Conservation (phyloP, 2,329 filamentous ascomycete genomes). For the Colletotrichum sp. region DNA sequence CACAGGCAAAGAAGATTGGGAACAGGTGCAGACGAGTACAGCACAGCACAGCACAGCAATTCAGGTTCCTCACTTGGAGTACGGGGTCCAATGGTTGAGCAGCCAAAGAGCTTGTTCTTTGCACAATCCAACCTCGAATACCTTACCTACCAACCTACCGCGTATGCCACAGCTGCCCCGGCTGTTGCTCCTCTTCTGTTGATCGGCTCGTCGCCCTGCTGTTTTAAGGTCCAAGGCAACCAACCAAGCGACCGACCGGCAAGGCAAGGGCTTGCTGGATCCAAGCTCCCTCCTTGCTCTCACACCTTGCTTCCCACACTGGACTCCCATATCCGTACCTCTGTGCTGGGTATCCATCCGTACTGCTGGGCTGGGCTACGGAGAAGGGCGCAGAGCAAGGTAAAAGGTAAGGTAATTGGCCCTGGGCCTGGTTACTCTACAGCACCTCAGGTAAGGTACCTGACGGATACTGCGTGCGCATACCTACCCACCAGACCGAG, state of each 20-base stretch:
- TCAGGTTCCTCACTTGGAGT: not conserved
- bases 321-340: not conserved
- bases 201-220: not conserved
- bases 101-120: not conserved
- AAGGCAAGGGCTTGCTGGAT: slow-evolving; percentile 12
- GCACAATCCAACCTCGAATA: not conserved
- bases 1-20: not conserved
- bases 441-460: slow-evolving; percentile 3
- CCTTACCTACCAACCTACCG: not conserved
- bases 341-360: slow-evolving; percentile 1
- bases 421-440: not conserved
- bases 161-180: not conserved
- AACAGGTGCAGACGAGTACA: not conserved
- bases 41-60: not conserved
- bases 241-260: not conserved
- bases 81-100: not conserved
- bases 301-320: not conserved
- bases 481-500: slow-evolving; percentile 23
- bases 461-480: not conserved
- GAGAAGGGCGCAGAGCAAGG: not conserved
- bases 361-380: slow-evolving; percentile 4
- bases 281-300: slow-evolving; percentile 21
- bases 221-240: not conserved
- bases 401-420: not conserved
- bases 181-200: not conserved